Conservation (phyloP, 83 land plant genomes). For the Thuja plicata region DNA sequence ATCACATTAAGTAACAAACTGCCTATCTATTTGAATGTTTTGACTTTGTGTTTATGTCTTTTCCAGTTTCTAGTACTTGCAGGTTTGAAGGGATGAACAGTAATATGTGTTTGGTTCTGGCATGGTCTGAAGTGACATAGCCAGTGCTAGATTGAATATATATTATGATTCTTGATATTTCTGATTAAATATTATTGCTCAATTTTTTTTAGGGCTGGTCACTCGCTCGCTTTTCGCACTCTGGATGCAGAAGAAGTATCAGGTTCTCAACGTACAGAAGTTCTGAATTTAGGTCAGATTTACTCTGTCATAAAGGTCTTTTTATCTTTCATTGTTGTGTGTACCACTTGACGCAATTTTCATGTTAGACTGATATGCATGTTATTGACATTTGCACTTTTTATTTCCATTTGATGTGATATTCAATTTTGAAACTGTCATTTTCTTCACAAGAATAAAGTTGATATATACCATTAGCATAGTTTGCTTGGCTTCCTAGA, state of each 20-base stretch:
- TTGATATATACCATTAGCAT: background rate
- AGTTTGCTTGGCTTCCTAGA: background rate
- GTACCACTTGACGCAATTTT: background rate
- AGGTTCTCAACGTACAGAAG: slow-evolving; percentile 64
- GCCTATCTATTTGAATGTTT: background rate
- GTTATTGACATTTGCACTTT: background rate
- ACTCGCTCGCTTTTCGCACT: slow-evolving; percentile 62
- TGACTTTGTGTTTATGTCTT: background rate
- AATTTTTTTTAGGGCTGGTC: slow-evolving; percentile 28
- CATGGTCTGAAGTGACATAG: background rate
- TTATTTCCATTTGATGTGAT: background rate
- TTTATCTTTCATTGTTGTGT: background rate
- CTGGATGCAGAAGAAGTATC: slow-evolving; percentile 67
- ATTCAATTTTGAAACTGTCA: background rate
- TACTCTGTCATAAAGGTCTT: background rate
- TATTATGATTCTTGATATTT: background rate
- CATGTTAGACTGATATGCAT: background rate
- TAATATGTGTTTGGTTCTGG: background rate
- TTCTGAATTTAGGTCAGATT: slow-evolving; percentile 73
- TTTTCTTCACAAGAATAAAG: background rate
- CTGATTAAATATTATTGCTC: background rate
- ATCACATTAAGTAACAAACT: background rate
- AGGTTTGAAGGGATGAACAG: background rate
- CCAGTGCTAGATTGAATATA: background rate
- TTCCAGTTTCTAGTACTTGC: background rate